Percentiles rank a stretch among this genome's conserved stretches.
These are phyloP conservation scores for Chytridiales sp. DNA, from an alignment of 371 early-diverging fungal genomes.

Conservation along the genomic window DNA sequence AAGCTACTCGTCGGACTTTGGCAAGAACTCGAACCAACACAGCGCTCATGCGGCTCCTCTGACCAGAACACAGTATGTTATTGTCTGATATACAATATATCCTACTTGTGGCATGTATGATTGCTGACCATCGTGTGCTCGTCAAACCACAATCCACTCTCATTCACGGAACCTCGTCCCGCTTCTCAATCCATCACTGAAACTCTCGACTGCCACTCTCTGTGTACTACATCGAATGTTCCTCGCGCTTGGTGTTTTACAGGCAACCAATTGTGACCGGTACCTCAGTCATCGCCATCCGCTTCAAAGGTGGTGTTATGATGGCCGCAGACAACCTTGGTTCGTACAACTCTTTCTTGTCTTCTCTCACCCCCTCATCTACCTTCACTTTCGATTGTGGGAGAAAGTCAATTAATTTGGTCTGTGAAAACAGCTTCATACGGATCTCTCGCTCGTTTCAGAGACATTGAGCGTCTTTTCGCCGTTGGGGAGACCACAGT, in stretches of 20 bases:
- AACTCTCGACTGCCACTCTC: too few species aligned
- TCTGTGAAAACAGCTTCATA: constrained; percentile 85
- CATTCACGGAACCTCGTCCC: too few species aligned
- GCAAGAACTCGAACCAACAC: too few species aligned
- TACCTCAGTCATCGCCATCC: constrained; percentile 93
- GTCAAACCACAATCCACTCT: too few species aligned
- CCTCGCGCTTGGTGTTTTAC: too few species aligned
- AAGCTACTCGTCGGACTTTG: constrained; percentile 32
- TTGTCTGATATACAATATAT: too few species aligned
- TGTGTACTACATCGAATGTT: too few species aligned
- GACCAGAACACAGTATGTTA: constrained; percentile 44
- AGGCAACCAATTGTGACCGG: constrained; percentile 89
- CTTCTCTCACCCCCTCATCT: background rate
- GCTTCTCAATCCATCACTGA: too few species aligned
- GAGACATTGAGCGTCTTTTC: constrained; percentile 83
- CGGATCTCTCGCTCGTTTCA: constrained; percentile 94
- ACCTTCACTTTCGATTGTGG: background rate
- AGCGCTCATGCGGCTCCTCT: constrained; percentile 45
- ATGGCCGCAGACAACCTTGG: constrained; percentile 95
- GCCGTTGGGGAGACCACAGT: constrained; percentile 80
- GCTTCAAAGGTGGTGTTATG: constrained; percentile 97
- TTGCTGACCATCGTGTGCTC: too few species aligned
- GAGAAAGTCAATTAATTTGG: too few species aligned
- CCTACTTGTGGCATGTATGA: too few species aligned
- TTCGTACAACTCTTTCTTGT: constrained; percentile 32